Base-by-base conservation (phyloP, 2,329 filamentous ascomycete species). In the Epichloe sibirici region DNA sequence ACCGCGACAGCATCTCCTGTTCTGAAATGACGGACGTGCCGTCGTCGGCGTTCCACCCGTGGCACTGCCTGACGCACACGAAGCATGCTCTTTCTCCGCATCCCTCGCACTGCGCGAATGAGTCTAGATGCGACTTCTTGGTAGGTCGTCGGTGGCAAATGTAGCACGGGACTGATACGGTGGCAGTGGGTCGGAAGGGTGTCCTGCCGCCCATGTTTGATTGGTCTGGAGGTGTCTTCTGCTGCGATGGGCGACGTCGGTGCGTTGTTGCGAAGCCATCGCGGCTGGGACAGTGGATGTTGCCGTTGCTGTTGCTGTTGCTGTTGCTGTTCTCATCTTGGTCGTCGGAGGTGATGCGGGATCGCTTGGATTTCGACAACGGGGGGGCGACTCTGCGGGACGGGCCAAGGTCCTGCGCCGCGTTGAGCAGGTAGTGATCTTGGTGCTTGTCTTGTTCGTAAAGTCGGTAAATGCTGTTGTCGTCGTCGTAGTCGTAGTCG, bases 141-240 rank as follows among this genome's bases (percentile, higher is more conserved):
- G 74, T 82, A 1, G 84, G 84, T 51, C 77, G 76, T 43, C 81
- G 77, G 59, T 78, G 77, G 71, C 84, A 88, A 57, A 86, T 78
- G 67, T 86, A 81, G 64, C 84, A 88, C 0, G 82, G 75, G 40
- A 67, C 69, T 28, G 81, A 68, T 4, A 68, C 57, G 3, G 63
- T 54, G 31, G 56, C 51, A 42, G 53, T 60, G 23, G 56, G 38
- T 40, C 52, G 49, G 12, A 49, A 31, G 5, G 53, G 47, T 15
- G 50, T 17, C 31, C 48, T 52, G 44, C 44, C 58, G 11, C 51
- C 54, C 9, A 49, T 54, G 17, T 45, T 39, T 9, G 61, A 50
- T 46, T 61, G 61, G 28, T 55, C 55, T 28, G 59, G 62, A 6
- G 59, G 51, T 25, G 49, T 45, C 52, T 52, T 62, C 17, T 62